phyloP scores from a whole-genome alignment of 129 eudicot genomes.

The Chrysanthemum seticuspe region DNA sequence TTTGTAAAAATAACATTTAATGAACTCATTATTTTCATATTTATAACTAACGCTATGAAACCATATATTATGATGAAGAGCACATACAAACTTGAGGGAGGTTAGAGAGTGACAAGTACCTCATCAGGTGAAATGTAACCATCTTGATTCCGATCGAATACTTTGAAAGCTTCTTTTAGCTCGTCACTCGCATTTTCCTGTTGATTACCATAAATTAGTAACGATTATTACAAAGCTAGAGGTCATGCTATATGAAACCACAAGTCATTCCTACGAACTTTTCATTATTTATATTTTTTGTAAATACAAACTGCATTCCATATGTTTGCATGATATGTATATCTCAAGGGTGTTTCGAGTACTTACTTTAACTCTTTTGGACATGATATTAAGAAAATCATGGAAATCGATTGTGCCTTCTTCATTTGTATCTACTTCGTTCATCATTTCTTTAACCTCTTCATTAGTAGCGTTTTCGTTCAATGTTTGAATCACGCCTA shows the following conservation, averaged over 20 bases:
- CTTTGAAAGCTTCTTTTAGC: constrained; percentile 83
- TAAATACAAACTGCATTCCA: no score
- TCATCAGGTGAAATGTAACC: constrained; percentile 78
- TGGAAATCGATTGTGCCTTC: constrained; percentile 53
- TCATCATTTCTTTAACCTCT: constrained; percentile 67
- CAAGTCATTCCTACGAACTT: neutral
- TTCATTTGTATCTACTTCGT: constrained; percentile 55
- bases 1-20: no score
- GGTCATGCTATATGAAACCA: neutral
- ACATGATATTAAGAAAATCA: constrained; percentile 58
- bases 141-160: constrained; percentile 82
- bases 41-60: no score
- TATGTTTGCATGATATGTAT: no score
- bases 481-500: constrained; percentile 53
- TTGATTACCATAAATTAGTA: neutral
- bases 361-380: constrained; percentile 50
- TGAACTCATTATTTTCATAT: no score
- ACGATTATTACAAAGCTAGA: neutral
- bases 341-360: neutral
- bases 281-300: neutral
- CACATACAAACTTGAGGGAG: no score
- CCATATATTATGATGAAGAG: no score
- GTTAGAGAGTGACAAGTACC: constrained; percentile 29
- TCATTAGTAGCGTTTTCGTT: constrained; percentile 58
- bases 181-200: constrained; percentile 71